These are phyloP conservation scores for Chloroidium sp. DNA, from an alignment of 163 green algal genomes.

Conservation along the genomic window DNA sequence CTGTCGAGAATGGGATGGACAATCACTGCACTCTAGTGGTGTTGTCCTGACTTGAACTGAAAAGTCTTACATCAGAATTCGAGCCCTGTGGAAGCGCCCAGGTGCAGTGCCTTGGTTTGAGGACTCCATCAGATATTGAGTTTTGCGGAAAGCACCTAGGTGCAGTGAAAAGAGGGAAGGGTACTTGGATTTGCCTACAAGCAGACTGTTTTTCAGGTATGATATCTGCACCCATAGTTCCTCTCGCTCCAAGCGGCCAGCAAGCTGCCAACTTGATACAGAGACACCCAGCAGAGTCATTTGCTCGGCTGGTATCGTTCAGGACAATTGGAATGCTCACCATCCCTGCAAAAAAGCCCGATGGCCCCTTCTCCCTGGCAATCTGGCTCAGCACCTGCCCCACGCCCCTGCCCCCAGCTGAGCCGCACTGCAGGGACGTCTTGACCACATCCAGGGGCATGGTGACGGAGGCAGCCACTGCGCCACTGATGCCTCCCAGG, in stretches of 20 bases:
- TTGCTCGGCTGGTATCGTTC: too few species aligned
- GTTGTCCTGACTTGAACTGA: not conserved
- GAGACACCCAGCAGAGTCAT: too few species aligned
- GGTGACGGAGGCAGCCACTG: conserved; percentile 49
- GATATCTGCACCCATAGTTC: not conserved
- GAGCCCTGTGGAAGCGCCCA: not conserved
- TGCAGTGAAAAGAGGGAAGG: not conserved
- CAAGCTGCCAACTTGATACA: too few species aligned
- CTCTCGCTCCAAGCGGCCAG: too few species aligned
- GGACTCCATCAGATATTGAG: not conserved
- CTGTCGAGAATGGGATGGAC: not conserved
- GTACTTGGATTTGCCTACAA: not conserved
- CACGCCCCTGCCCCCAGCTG: conserved; percentile 8
- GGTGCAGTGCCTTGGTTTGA: not conserved
- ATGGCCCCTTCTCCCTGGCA: conserved; percentile 24
- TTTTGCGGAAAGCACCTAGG: not conserved
- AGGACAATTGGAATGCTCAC: conserved; percentile 8
- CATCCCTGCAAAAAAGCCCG: conserved; percentile 46
- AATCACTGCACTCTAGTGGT: not conserved
- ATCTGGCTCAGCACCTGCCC: conserved; percentile 11
- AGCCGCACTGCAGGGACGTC: conserved; percentile 60
- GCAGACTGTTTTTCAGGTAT: not conserved
- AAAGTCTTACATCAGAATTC: not conserved
- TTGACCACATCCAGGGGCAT: conserved; percentile 74
- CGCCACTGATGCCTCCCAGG: conserved; percentile 51